phyloP scores from a whole-genome alignment of 106 monocot genomes.

The Posidonia australis region DNA sequence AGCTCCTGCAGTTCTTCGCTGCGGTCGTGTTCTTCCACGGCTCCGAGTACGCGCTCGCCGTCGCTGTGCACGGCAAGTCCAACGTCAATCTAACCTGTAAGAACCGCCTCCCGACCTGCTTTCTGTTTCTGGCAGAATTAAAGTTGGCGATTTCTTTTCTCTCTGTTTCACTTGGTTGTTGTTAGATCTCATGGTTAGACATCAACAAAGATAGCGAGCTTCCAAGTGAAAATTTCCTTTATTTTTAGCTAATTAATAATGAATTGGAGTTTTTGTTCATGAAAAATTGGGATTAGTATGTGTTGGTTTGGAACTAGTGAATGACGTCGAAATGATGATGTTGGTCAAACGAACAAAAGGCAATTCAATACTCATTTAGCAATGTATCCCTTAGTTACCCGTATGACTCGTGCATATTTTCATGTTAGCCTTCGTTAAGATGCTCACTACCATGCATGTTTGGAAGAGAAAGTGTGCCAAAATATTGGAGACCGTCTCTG shows the following conservation, averaged over 20 bases:
- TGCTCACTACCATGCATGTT: no score
- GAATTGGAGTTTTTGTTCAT: background rate
- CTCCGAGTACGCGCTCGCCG: constrained; percentile 68
- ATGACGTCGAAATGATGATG: no score
- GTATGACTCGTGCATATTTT: no score
- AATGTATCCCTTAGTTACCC: no score
- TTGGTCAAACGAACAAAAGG: no score
- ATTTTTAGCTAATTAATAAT: background rate
- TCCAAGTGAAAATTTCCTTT: background rate
- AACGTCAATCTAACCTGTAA: constrained; percentile 40
- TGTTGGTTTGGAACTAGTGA: no score
- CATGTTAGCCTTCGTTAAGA: no score
- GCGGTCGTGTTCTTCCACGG: constrained; percentile 59
- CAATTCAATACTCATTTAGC: no score
- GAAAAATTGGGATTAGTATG: background rate
- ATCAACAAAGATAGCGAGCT: background rate
- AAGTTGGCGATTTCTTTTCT: background rate
- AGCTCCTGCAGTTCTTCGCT: constrained; percentile 44
- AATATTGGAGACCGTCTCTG: no score
- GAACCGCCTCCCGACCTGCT: background rate
- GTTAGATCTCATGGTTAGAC: background rate
- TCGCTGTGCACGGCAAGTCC: constrained; percentile 53
- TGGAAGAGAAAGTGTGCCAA: no score
- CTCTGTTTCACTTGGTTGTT: background rate
- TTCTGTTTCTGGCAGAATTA: background rate